Evolutionary conservation across 371 early-diverging fungal species (phyloP).

Genomic region (Mucor lusitanicus): DNA sequence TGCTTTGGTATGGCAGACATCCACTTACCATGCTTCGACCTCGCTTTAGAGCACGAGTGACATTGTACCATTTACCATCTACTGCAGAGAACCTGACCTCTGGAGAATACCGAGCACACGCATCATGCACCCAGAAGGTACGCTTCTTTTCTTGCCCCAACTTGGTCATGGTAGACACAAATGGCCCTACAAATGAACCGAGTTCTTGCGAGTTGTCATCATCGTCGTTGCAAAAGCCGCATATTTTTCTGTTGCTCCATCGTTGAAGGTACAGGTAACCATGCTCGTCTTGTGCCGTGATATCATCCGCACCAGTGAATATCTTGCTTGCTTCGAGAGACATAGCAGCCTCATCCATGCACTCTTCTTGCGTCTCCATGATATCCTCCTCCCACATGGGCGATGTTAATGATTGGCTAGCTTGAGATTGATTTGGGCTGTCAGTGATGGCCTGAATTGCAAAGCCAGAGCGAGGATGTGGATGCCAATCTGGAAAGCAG

Average conservation of each 20-base stretch:
- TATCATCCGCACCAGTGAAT: constrained; percentile 32
- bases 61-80: constrained; percentile 84
- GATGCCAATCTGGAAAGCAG: constrained; percentile 73
- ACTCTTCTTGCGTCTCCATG: constrained; percentile 34
- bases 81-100: constrained; percentile 72
- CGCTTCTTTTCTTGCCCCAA: constrained; percentile 56
- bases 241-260: constrained; percentile 62
- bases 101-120: constrained; percentile 85
- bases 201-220: constrained; percentile 59
- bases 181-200: constrained; percentile 65
- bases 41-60: constrained; percentile 73
- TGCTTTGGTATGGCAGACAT: too few species aligned
- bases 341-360: background rate
- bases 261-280: constrained; percentile 51
- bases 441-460: constrained; percentile 71
- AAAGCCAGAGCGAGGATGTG: constrained; percentile 79
- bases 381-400: constrained; percentile 65
- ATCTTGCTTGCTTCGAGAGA: constrained; percentile 38
- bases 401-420: background rate
- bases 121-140: constrained; percentile 85
- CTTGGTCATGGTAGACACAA: constrained; percentile 40
- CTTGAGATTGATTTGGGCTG: background rate
- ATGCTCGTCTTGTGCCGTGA: constrained; percentile 35
- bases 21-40: constrained; percentile 70
- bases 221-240: constrained; percentile 79